Conservation (phyloP, 129 eudicot genomes). For the Flaveria trinervia region DNA sequence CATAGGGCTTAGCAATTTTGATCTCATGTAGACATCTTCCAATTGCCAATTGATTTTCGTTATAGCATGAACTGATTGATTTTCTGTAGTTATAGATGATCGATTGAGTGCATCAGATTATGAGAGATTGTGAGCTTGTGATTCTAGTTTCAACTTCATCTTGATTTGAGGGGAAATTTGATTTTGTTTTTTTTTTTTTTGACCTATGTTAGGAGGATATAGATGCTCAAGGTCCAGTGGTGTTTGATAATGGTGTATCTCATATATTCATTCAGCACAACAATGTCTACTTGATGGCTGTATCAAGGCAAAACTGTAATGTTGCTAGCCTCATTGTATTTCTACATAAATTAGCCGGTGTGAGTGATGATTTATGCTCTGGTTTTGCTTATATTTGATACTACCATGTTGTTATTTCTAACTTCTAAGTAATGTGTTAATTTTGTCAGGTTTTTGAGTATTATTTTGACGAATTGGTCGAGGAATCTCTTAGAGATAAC, state of each 20-base stretch:
- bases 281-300: conserved; percentile 79
- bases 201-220: conserved; percentile 50
- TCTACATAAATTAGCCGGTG: conserved; percentile 68
- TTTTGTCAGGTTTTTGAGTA: conserved; percentile 62
- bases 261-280: conserved; percentile 84
- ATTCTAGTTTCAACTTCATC: background rate
- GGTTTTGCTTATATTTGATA: background rate
- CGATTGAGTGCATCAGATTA: background rate
- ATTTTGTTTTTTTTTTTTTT: background rate
- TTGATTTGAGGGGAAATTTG: conserved; percentile 8
- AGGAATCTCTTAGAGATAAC: conserved; percentile 87
- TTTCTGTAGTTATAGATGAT: too few species aligned
- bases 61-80: too few species aligned
- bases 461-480: conserved; percentile 85
- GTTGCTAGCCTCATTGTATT: conserved; percentile 83
- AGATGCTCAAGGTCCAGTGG: conserved; percentile 74
- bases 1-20: too few species aligned
- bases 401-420: background rate
- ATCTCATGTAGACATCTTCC: too few species aligned
- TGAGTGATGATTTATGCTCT: conserved; percentile 32
- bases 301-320: conserved; percentile 76
- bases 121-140: background rate
- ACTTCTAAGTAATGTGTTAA: background rate
- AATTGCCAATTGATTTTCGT: too few species aligned
- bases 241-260: conserved; percentile 69